Percentiles rank a stretch among this genome's conserved stretches.
Conservation (phyloP, 1,284 basidiomycete genomes). For the Pseudomicrostroma phylloplanum region DNA sequence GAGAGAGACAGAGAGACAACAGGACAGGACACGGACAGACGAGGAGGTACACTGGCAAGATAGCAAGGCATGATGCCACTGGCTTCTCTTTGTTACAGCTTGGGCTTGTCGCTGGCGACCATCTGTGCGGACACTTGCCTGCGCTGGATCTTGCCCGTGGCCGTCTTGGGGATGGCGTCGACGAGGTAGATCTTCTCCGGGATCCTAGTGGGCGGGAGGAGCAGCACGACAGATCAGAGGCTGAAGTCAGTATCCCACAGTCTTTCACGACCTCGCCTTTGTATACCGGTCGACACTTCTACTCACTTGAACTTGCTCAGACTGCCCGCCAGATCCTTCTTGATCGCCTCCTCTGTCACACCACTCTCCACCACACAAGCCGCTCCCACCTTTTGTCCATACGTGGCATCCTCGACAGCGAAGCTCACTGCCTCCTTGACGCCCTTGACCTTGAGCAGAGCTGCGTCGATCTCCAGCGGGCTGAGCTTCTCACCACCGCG, state of each 20-base stretch:
- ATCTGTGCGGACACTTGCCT: constrained; percentile 43
- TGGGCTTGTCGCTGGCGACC: constrained; percentile 11
- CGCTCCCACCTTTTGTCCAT: constrained; percentile 51
- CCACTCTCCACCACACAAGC: constrained; percentile 39
- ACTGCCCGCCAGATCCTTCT: constrained; percentile 32
- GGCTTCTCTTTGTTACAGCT: background rate
- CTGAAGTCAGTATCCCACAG: background rate
- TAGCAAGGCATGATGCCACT: too few species aligned
- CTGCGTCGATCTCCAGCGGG: constrained; percentile 61
- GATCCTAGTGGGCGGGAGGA: constrained; percentile 17
- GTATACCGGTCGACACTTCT: background rate
- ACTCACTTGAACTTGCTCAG: constrained; percentile 49
- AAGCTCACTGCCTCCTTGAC: constrained; percentile 57
- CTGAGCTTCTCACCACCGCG: constrained; percentile 64
- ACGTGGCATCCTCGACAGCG: constrained; percentile 48
- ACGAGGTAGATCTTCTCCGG: constrained; percentile 51
- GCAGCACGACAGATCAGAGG: background rate
- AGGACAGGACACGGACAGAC: too few species aligned
- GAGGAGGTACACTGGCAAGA: too few species aligned
- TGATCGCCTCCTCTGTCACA: constrained; percentile 32
- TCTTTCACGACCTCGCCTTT: background rate
- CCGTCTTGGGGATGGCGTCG: constrained; percentile 51
- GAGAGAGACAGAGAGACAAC: too few species aligned
- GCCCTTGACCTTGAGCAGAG: constrained; percentile 55
- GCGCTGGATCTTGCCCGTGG: constrained; percentile 48